These are phyloP conservation scores for Myxozyma sirexii DNA, from an alignment of 805 yeast species.

Conservation along the genomic window DNA sequence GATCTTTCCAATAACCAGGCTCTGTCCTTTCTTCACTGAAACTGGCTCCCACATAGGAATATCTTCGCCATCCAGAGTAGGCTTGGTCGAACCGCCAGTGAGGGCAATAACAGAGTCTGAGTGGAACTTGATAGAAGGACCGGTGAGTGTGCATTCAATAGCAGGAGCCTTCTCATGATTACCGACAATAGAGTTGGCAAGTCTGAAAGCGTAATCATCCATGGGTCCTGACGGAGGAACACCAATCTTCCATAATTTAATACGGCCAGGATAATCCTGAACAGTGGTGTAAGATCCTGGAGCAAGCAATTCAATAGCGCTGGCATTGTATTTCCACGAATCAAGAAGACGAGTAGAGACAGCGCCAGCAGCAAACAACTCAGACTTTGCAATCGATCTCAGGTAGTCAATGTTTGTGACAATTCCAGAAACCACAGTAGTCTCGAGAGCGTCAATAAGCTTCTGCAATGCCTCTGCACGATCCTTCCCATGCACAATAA, in stretches of 20 bases:
- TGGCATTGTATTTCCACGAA: slow-evolving; percentile 67
- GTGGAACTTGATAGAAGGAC: slow-evolving; percentile 86
- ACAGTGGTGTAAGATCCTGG: slow-evolving; percentile 97
- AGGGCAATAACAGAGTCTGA: slow-evolving; percentile 74
- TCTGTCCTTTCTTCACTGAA: slow-evolving; percentile 70
- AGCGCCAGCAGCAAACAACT: slow-evolving; percentile 79
- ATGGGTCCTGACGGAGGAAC: slow-evolving; percentile 99
- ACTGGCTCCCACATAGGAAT: slow-evolving; percentile 75
- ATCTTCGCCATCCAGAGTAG: slow-evolving; percentile 62
- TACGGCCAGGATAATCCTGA: slow-evolving; percentile 93
- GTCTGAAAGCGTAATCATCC: slow-evolving; percentile 88
- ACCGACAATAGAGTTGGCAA: slow-evolving; percentile 90
- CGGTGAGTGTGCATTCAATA: slow-evolving; percentile 82
- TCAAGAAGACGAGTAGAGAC: slow-evolving; percentile 89
- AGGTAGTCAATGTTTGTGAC: slow-evolving; percentile 88
- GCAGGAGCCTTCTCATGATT: slow-evolving; percentile 83
- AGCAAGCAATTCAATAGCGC: slow-evolving; percentile 77
- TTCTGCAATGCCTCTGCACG: slow-evolving; percentile 81
- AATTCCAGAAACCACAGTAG: slow-evolving; percentile 87
- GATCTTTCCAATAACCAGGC: slow-evolving; percentile 77
- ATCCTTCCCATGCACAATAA: slow-evolving; percentile 90
- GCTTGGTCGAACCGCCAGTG: slow-evolving; percentile 80
- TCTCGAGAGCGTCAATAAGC: slow-evolving; percentile 77
- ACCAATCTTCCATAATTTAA: slow-evolving; percentile 84
- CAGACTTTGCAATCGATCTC: slow-evolving; percentile 78